phyloP scores from a whole-genome alignment of 2,329 filamentous ascomycete genomes.

The Daldinia eschscholtzii region DNA sequence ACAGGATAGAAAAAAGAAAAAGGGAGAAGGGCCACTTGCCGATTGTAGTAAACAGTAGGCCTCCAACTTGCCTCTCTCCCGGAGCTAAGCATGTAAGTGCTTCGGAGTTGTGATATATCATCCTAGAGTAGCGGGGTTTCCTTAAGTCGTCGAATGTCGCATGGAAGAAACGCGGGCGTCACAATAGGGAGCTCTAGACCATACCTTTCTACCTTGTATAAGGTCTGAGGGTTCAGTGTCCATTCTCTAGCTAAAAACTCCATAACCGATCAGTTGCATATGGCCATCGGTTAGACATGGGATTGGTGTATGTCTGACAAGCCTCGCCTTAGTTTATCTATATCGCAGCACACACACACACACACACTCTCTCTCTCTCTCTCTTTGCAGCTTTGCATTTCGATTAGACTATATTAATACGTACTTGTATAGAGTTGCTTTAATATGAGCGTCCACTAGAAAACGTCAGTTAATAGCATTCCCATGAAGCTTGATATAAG shows the following conservation, averaged over 20 bases:
- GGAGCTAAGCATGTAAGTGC: not conserved
- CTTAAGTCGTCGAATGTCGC: not conserved
- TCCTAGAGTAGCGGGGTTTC: slow-evolving; percentile 6
- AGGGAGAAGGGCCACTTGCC: slow-evolving; percentile 3
- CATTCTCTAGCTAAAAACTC: not conserved
- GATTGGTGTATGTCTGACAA: too few relatives aligned
- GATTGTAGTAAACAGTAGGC: not conserved
- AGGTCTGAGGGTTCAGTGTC: not conserved
- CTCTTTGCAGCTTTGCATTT: too few relatives aligned
- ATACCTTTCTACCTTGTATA: not conserved
- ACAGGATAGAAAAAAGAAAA: slow-evolving; percentile 7
- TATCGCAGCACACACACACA: too few relatives aligned
- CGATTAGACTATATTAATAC: too few relatives aligned
- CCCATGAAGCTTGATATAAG: too few relatives aligned
- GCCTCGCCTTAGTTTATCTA: too few relatives aligned
- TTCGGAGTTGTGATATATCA: slow-evolving; percentile 22
- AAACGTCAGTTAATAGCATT: too few relatives aligned
- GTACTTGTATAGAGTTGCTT: too few relatives aligned
- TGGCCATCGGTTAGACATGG: too few relatives aligned
- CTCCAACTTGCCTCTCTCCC: not conserved
- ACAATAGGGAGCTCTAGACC: slow-evolving; percentile 18
- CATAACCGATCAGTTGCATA: not conserved
- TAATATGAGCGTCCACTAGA: too few relatives aligned
- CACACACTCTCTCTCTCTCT: too few relatives aligned
- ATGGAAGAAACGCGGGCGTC: not conserved